Base-by-base conservation (phyloP, 2,329 filamentous ascomycete genomes). In the Diaporthe nobilis region DNA sequence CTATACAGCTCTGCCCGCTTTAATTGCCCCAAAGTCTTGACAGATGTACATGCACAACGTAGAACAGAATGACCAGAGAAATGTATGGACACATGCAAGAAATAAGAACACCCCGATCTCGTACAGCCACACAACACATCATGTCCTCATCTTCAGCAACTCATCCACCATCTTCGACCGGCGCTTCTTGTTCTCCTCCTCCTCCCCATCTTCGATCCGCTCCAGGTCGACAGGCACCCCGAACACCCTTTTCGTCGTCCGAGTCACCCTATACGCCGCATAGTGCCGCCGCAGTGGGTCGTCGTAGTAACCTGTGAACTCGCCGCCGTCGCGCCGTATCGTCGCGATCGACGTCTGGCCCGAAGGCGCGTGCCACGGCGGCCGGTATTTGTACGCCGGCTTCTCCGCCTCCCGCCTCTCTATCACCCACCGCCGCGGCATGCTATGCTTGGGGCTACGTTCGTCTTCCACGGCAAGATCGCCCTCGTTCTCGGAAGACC, bases 251-350 rank as follows among this genome's bases (percentile, higher is more conserved):
- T 3, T 17, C 47, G 67, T 73, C 42, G 22, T 47, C 42, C 44
- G 61, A 12, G 51, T 4, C 12, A 71, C 47, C 34, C 44, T 57
- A 37, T 76, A 72, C 37, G 76, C 76, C 42, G 76, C 76, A 67
- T 61, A 58, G 17, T 73, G 55, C 22, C 17, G 51, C 8, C 53
- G 63, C 37, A 6, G 1, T 4, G 47, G 63, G 12, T 74, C 44
- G 28, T 79, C 76, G 12, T 78, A 55, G 25, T 77, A 77, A 1
- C 77, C 70, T 6, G 71, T 75, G 13, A 79, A 79, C 47, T 75
- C 42, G 13, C 73, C 74, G 44, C 55, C 65, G 22, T 73, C 63
- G 9, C 49, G 22, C 39, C 76, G 55, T n/a, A 77, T 51, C 44
- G 53, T 37, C 1, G 49, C 4, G 20, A 74, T 44, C 28, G 74